Percentiles rank a stretch among this genome's conserved stretches.
Evolutionary conservation across 2,329 filamentous ascomycete genomes (phyloP).

Genomic region (Epichloe uncinata): DNA sequence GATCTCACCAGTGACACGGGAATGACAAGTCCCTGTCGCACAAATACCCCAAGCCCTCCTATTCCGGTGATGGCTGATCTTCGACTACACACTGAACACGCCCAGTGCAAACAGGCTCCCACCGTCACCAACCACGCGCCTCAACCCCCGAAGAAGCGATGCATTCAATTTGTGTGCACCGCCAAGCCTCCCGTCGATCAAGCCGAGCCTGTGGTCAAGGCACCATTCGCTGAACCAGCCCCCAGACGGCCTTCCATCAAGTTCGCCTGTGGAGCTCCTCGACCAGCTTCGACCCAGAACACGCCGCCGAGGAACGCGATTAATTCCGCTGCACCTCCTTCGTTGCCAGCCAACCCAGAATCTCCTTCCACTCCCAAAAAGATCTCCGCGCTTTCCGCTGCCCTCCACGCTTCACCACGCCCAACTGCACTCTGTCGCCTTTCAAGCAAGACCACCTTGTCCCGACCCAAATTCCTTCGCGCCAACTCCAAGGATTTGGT

Average conservation of each 20-base stretch:
- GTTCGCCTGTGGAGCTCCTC: constrained; percentile 53
- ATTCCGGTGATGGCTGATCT: constrained; percentile 43
- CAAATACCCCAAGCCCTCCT: constrained; percentile 82
- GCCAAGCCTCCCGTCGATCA: constrained; percentile 41
- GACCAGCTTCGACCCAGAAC: constrained; percentile 28
- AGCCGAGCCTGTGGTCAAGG: constrained; percentile 20
- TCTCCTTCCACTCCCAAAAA: constrained; percentile 21
- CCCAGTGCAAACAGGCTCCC: constrained; percentile 14
- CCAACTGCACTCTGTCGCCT: constrained; percentile 6
- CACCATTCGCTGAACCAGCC: constrained; percentile 23
- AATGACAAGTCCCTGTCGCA: constrained; percentile 73
- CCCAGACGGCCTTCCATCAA: constrained; percentile 53
- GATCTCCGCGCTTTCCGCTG: constrained; percentile 11
- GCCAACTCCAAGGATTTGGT: constrained; percentile 36
- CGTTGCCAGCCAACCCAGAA: constrained; percentile 10
- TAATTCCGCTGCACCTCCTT: constrained; percentile 1
- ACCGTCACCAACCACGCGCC: constrained; percentile 11
- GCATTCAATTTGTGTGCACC: constrained; percentile 84
- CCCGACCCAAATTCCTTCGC: constrained; percentile 33
- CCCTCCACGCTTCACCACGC: constrained; percentile 13
- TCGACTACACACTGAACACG: constrained; percentile 22
- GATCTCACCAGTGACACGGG: constrained; percentile 93
- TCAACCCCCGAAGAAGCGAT: constrained; percentile 59
- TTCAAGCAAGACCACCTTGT: constrained; percentile 12
- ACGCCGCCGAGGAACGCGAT: constrained; percentile 19